phyloP scores from a whole-genome alignment of 352 stramenopile genomes.

The Globisporangium cederbergense region DNA sequence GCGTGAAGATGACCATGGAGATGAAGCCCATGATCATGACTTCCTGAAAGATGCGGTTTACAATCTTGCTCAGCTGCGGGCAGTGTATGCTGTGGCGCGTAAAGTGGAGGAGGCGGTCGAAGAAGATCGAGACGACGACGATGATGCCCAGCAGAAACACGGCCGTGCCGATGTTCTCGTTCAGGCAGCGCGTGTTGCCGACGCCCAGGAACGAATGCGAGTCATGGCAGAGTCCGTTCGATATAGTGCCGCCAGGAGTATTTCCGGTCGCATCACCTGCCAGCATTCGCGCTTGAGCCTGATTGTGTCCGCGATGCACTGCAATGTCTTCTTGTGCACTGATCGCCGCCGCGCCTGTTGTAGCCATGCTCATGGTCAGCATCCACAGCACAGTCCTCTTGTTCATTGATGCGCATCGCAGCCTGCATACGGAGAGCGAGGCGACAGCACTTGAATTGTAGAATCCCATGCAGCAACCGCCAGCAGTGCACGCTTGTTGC shows the following conservation, averaged over 20 bases:
- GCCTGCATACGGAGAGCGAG: not conserved
- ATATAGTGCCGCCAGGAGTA: not conserved
- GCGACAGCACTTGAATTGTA: not conserved
- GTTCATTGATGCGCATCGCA: constrained; percentile 6
- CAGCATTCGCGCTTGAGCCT: not conserved
- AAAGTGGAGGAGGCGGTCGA: constrained; percentile 52
- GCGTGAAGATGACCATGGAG: constrained; percentile 86
- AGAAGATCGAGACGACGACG: constrained; percentile 61
- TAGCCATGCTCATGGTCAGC: not conserved
- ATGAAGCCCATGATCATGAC: constrained; percentile 89
- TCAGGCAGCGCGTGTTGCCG: constrained; percentile 73
- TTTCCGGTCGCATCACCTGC: not conserved
- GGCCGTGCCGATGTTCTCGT: constrained; percentile 65
- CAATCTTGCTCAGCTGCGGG: constrained; percentile 77
- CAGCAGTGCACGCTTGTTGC: not conserved
- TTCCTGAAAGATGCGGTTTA: constrained; percentile 86
- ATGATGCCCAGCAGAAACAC: constrained; percentile 80
- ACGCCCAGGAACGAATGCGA: constrained; percentile 72
- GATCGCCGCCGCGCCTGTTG: not conserved
- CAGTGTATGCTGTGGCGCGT: constrained; percentile 59
- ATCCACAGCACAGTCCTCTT: not conserved
- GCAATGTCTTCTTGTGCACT: not conserved
- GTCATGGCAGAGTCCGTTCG: constrained; percentile 36
- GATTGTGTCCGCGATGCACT: not conserved
- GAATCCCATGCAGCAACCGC: not conserved